Conservation (phyloP, 495 filamentous ascomycete genomes). For the Podospora comata region DNA sequence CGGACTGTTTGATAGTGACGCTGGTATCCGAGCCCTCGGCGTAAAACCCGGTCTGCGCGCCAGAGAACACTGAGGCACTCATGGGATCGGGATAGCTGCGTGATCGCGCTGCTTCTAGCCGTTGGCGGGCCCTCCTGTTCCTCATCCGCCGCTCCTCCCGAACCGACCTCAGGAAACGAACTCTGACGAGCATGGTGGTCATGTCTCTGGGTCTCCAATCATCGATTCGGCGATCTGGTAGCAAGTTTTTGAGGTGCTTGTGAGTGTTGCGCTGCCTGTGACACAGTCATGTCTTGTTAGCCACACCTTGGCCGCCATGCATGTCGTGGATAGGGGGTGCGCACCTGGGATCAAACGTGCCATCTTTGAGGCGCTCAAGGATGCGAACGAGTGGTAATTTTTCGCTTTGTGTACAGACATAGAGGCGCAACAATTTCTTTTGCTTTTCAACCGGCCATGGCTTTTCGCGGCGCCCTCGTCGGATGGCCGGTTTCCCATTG, state of each 20-base stretch:
- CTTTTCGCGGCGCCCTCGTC: slow-evolving; percentile 34
- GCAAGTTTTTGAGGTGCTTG: slow-evolving; percentile 34
- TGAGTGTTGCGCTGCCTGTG: slow-evolving; percentile 36
- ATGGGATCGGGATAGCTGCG: background rate
- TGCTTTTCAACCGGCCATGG: slow-evolving; percentile 36
- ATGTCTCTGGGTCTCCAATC: slow-evolving; percentile 36
- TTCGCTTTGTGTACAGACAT: slow-evolving; percentile 38
- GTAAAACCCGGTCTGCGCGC: slow-evolving; percentile 12
- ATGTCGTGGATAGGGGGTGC: slow-evolving; percentile 9
- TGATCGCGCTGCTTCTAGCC: slow-evolving; percentile 15
- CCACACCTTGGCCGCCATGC: background rate
- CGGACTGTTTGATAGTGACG: slow-evolving; percentile 19
- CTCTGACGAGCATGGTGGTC: slow-evolving; percentile 30
- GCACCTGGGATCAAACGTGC: slow-evolving; percentile 35
- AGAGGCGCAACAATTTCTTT: slow-evolving; percentile 34
- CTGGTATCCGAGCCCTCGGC: slow-evolving; percentile 12
- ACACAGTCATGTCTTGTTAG: slow-evolving; percentile 5
- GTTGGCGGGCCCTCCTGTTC: slow-evolving; percentile 21
- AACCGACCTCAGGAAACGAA: slow-evolving; percentile 33
- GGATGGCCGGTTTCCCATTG: slow-evolving; percentile 14
- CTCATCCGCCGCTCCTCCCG: slow-evolving; percentile 27
- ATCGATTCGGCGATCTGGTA: slow-evolving; percentile 37
- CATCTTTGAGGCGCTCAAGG: slow-evolving; percentile 34
- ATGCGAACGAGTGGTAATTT: slow-evolving; percentile 34
- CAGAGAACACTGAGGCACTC: background rate